Base-by-base conservation (phyloP, 2,329 filamentous ascomycete species). In the Colletotrichum sp. region DNA sequence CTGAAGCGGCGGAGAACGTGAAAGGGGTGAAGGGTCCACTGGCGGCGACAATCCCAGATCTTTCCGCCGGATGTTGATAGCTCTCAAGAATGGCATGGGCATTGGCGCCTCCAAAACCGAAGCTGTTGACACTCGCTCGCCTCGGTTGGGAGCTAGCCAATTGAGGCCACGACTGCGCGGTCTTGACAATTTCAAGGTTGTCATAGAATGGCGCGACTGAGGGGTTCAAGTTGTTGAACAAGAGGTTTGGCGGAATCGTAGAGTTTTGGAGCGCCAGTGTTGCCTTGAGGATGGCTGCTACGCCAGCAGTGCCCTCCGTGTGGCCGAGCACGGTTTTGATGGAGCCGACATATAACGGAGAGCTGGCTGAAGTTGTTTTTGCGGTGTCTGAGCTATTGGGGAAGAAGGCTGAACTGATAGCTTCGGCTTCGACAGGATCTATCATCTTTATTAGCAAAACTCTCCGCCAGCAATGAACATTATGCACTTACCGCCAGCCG, bases 101-200 rank as follows among this genome's bases (percentile, higher is more conserved):
- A 75, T 88, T 89, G 13, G 85, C 84, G 32, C 88, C 88, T 8
- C 87, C 87, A 28, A 86, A 88, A 2, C 87, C 87, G 70, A 88
- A 88, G 16, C 82, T 85, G 68, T 77, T 86, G n/a, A 77, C 72
- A 26, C 76, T 76, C 3, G 49, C 73, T 13, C 76, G 52, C 3
- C 39, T 21, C 4, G 66, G 60, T 2, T 63, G 21, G 8, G 59
- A 66, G 3, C 30, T 18, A 1, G 44, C 36, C 39, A 75, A 5
- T 6, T 15, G 24, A 6, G 80, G 81, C 81, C 80, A 82, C 0
- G 75, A 44, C 2, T 6, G 72, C 1, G 62, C 12, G 12, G 26
- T 13, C 1, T 76, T 80, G 0, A 75, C 57, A 2, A 82, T 72
- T 4, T 73, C 18, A 3, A 82, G 63, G 3, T 78, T 67, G 1